Base-by-base conservation (phyloP, 805 yeast genomes). In the Jamesozyma hellenica region DNA sequence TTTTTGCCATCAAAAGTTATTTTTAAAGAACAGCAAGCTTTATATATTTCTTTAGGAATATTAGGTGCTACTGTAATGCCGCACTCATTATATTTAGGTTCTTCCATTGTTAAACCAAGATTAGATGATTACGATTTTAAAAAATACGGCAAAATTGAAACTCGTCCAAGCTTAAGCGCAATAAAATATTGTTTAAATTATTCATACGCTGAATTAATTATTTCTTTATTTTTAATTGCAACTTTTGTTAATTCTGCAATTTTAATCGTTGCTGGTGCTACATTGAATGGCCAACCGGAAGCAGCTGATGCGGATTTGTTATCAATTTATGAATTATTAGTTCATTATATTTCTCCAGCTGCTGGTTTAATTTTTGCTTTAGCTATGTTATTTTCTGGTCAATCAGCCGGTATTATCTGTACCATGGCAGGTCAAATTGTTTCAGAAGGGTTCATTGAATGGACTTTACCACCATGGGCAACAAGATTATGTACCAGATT, bases 1-100 rank as follows among this genome's bases (percentile, higher is more conserved):
- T 83, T 80, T 50, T 52, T 85, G 15, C 96, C 96, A 0, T 70
- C 76, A 10, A 61, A 55, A n/a, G 69, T 75, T 39, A 67, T 76
- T 40, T 61, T 66, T 21, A 77, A 77, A 49, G 82, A 77, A 46
- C 75, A 71, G 52, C 77, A 72, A 53, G 92, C 94, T 0, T 61
- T 83, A 23, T 86, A 79, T 53, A 64, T 85, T 16, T 75, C 90
- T 18, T 67, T 88, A 48, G 95, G 94, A 19, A 83, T 87, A 36
- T 67, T 86, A 39, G 96, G 96, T 18, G 95, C 96, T 10, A 87
- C 95, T 0, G 95, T 87, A 18, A 87, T 87, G 96, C 96, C 96
- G 2, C 95, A 87, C 55, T 79, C 88, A 1, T 64, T 87, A 36
- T 85, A 82, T 51, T 64, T 87, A 41, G 95, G 95, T 1, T 81